A percentile compares a stretch with the other conserved stretches of the same genome.
Evolutionary conservation across 371 early-diverging fungal genomes (phyloP).

Genomic region (Mucor plumbeus): DNA sequence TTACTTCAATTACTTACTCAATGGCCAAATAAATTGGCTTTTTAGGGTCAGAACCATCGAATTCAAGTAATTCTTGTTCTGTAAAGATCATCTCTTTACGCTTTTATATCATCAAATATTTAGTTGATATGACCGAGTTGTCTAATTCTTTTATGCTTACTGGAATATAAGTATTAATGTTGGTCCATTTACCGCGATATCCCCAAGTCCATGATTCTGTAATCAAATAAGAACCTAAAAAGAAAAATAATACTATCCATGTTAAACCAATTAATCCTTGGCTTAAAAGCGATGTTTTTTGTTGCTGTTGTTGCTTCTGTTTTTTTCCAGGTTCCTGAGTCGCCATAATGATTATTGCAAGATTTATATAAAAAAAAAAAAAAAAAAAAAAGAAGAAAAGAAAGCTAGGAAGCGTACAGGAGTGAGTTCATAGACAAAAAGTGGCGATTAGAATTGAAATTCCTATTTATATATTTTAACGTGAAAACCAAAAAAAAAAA

Average conservation of each 20-base stretch:
- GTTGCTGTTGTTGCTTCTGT: background rate
- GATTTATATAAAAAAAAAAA: background rate
- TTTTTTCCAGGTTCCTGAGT: background rate
- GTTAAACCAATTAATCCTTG: conserved; percentile 31
- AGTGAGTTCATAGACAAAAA: too few species aligned
- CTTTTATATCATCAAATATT: conserved; percentile 20
- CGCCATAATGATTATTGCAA: conserved; percentile 1
- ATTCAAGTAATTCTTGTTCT: conserved; percentile 74
- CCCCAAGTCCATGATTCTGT: conserved; percentile 85
- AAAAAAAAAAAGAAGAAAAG: conserved; percentile 9
- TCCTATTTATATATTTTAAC: too few species aligned
- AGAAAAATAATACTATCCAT: conserved; percentile 55
- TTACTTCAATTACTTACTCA: conserved; percentile 56
- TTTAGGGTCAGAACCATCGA: conserved; percentile 79
- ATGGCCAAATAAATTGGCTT: conserved; percentile 90
- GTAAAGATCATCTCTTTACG: conserved; percentile 67
- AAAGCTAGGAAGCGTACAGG: conserved; percentile 1
- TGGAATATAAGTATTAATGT: conserved; percentile 76
- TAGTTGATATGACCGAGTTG: too few species aligned
- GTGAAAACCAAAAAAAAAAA: too few species aligned
- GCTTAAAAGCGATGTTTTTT: conserved; percentile 22
- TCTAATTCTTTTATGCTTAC: conserved; percentile 24
- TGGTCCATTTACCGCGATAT: conserved; percentile 74
- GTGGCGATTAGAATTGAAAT: too few species aligned
- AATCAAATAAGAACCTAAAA: conserved; percentile 70